A percentile compares a stretch with the other conserved stretches of the same genome.
phyloP scores from a whole-genome alignment of 2,329 filamentous ascomycete species.

The Claviceps sp. region DNA sequence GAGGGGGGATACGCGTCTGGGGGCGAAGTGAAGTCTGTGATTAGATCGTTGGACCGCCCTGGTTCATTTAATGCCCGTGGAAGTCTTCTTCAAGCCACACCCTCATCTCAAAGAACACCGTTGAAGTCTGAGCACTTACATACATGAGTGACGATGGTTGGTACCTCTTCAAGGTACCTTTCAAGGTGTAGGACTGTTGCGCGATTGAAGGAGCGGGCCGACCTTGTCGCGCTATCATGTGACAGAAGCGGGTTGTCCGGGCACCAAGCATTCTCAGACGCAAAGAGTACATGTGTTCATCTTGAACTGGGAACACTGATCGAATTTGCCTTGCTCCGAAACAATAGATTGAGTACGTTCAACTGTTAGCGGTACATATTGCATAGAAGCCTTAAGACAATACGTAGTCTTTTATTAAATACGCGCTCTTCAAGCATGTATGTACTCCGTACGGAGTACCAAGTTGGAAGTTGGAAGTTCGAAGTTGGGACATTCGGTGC shows the following conservation, averaged over 20 bases:
- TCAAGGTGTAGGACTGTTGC: neutral
- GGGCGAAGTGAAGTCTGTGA: neutral
- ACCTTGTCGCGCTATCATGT: constrained; percentile 3
- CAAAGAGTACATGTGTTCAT: too few relatives aligned
- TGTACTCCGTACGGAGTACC: too few relatives aligned
- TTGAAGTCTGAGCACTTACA: neutral
- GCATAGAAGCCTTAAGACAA: too few relatives aligned
- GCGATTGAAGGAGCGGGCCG: neutral
- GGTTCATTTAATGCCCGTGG: neutral
- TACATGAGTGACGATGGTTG: neutral
- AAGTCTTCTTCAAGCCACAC: neutral
- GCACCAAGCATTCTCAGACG: too few relatives aligned
- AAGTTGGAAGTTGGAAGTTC: too few relatives aligned
- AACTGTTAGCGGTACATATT: too few relatives aligned
- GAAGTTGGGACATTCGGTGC: too few relatives aligned
- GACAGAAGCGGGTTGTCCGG: neutral
- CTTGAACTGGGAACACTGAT: too few relatives aligned
- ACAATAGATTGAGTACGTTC: too few relatives aligned
- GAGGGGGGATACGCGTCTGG: neutral
- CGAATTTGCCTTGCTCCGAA: too few relatives aligned
- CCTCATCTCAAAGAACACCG: neutral
- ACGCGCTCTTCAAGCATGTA: too few relatives aligned
- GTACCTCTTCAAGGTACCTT: neutral
- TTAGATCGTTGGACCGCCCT: neutral
- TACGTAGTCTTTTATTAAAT: too few relatives aligned